Evolutionary conservation across 1,139 yeast genomes (phyloP).

Genomic region (Candida mesenterica): DNA sequence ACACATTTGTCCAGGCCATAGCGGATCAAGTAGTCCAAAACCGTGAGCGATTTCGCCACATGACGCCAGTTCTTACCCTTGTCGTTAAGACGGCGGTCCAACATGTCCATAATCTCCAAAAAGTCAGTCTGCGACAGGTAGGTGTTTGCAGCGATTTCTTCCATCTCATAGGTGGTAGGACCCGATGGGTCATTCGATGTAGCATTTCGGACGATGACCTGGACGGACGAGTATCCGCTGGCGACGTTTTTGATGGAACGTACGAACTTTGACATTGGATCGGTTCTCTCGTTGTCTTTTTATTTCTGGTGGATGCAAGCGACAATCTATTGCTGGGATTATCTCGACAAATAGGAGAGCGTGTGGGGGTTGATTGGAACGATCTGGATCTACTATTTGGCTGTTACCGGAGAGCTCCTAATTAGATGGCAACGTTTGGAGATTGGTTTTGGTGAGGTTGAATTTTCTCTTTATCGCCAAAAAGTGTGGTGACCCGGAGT

Average conservation of each 20-base stretch:
- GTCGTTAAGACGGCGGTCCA: constrained; percentile 90
- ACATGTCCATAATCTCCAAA: constrained; percentile 91
- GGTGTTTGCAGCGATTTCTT: constrained; percentile 76
- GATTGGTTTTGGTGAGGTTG: neutral
- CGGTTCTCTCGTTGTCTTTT: too few species aligned
- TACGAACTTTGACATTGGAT: constrained; percentile 68
- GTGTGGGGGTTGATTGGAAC: too few species aligned
- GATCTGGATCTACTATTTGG: too few species aligned
- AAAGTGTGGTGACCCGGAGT: neutral
- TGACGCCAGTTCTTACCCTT: constrained; percentile 99
- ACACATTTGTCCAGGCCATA: constrained; percentile 91
- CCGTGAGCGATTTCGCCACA: constrained; percentile 85
- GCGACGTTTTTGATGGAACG: constrained; percentile 92
- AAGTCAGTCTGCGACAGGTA: constrained; percentile 72
- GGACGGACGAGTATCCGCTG: constrained; percentile 86
- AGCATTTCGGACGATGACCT: constrained; percentile 86
- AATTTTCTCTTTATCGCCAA: neutral
- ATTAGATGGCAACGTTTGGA: too few species aligned
- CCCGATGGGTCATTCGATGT: constrained; percentile 89
- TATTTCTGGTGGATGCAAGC: neutral
- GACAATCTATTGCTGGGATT: too few species aligned
- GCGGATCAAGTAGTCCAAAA: constrained; percentile 83
- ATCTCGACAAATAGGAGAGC: neutral
- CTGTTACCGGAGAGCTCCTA: too few species aligned
- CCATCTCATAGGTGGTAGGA: constrained; percentile 81